Conservation (phyloP, 176 grass and related monocot genomes). For the Typha latifolia region DNA sequence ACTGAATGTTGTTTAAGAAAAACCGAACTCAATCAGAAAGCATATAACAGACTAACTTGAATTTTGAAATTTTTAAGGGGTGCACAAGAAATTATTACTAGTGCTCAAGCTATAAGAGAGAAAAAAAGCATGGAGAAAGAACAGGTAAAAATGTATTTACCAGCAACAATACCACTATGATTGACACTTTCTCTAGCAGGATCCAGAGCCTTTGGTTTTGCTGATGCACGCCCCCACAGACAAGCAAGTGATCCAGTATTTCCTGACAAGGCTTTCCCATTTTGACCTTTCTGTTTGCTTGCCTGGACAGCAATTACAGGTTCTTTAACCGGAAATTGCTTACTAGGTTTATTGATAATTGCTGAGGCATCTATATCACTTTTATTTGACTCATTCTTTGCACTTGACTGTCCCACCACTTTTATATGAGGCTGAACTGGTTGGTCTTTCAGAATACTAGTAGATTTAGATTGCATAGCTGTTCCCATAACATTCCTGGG, state of each 20-base stretch:
- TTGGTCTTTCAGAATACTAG: conserved; percentile 49
- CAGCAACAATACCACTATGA: conserved; percentile 35
- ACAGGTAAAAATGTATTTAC: conserved; percentile 1
- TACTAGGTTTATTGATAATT: conserved; percentile 24
- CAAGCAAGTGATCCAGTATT: conserved; percentile 74
- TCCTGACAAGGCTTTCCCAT: conserved; percentile 41
- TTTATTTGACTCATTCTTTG: conserved; percentile 31
- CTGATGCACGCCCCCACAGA: conserved; percentile 75
- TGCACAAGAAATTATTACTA: conserved; percentile 4
- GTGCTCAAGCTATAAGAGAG: conserved; percentile 9
- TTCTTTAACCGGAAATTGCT: conserved; percentile 42
- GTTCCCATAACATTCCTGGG: conserved; percentile 17
- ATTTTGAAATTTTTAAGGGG: not conserved
- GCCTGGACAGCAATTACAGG: conserved; percentile 20
- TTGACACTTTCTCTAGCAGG: conserved; percentile 32
- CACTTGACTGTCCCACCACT: conserved; percentile 17
- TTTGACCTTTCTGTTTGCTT: conserved; percentile 58
- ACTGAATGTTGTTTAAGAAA: conserved; percentile 35
- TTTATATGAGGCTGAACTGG: conserved; percentile 35
- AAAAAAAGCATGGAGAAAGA: conserved; percentile 11
- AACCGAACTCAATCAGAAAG: conserved; percentile 4
- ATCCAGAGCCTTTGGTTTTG: conserved; percentile 50
- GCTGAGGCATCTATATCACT: conserved; percentile 32
- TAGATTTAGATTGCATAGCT: conserved; percentile 28
- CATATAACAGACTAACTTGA: not conserved